A percentile compares a stretch with the other conserved stretches of the same genome.
Conservation (phyloP, 129 eudicot genomes). For the Flaveria robusta region DNA sequence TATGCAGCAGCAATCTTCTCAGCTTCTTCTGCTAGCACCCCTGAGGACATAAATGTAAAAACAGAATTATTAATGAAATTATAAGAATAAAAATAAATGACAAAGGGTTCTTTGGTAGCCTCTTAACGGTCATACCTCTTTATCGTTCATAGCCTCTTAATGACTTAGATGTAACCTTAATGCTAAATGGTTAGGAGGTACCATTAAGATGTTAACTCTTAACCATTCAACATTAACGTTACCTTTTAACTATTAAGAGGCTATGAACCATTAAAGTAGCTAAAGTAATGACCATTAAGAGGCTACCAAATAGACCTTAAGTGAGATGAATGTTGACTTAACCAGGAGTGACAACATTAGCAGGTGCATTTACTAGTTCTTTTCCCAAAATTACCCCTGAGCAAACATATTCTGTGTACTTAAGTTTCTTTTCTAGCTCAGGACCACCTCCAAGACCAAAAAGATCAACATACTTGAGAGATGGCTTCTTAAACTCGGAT, state of each 20-base stretch:
- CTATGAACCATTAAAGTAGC: no score
- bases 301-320: no score
- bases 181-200: no score
- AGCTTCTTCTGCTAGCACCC: slow-evolving; percentile 84
- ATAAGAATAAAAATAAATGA: background rate
- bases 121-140: no score
- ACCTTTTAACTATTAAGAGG: no score
- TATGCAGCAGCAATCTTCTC: slow-evolving; percentile 64
- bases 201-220: no score
- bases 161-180: no score
- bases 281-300: no score
- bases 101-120: no score
- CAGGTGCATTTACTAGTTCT: slow-evolving; percentile 96
- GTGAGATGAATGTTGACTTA: slow-evolving; percentile 28
- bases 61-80: background rate
- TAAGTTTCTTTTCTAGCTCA: slow-evolving; percentile 76
- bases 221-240: no score
- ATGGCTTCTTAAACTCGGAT: slow-evolving; percentile 79
- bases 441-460: slow-evolving; percentile 89
- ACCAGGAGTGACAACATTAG: slow-evolving; percentile 97
- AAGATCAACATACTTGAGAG: slow-evolving; percentile 71
- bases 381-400: slow-evolving; percentile 78
- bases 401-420: slow-evolving; percentile 67
- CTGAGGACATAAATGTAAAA: slow-evolving; percentile 43
- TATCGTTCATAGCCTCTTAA: no score